Evolutionary conservation across 768 basidiomycete species (phyloP), one percentile per base, ranked within the genome.

Genomic region (Butyriboletus loyo): DNA sequence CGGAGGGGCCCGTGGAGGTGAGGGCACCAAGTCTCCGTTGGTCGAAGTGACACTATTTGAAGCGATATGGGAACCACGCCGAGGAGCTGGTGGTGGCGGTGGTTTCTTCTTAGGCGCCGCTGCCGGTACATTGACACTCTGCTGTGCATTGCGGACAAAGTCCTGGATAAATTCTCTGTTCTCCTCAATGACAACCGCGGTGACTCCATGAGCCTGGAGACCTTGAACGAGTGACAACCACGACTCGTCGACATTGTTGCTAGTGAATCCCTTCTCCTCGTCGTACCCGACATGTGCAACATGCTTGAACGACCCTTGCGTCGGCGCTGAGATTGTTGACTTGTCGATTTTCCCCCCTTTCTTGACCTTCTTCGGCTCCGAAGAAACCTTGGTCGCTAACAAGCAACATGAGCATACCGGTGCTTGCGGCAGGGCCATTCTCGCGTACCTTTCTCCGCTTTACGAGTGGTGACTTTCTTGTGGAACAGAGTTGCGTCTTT

Each of bases 251-350:
- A 99, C 89, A 48, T 90, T 90, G 15, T 77, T 79, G 1, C 87
- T 89, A 0, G 85, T 87, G 69, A 92, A 98, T 3, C 96, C 96
- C 24, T 84, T 81, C 58, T 96, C 85, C 0, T 81, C 68, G 62
- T 97, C 90, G 68, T 87, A 97, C 13, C 94, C 95, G 89, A 99
- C 96, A 66, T 98, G 95, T 1, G 89, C 92, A 39, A 97, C 79
- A 64, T 98, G 95, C 52, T 82, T 79, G 75, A 98, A 98, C 8
- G 87, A 87, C 14, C 85, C 85, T 1, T 74, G 68, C 5, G 84
- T 81, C 2, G 94, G 95, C 0, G 77, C 87, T 11, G 92, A 94
- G 44, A 98, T 98, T 77, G 87, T 82, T 1, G 91, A 88, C 70
- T 97, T 98, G 74, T 96, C 88, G 52, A 98, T 89, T 69, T 85